These are phyloP conservation scores for Aspergillus glaucus DNA, from an alignment of 2,329 filamentous ascomycete species.

Conservation along the genomic window DNA sequence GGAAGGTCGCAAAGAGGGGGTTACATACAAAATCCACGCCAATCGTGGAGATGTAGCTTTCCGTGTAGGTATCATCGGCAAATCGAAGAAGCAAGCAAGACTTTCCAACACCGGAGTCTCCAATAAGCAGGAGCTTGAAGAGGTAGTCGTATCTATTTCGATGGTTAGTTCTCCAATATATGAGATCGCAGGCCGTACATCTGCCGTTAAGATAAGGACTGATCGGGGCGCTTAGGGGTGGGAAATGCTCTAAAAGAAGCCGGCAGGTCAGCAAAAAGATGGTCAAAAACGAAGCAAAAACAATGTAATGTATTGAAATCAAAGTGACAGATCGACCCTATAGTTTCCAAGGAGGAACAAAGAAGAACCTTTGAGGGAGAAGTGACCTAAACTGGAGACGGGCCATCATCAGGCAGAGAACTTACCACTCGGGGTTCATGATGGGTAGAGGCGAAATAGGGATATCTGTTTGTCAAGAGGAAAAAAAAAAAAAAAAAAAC, in stretches of 20 bases:
- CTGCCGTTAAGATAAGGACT: not conserved
- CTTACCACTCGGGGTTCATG: slow-evolving; percentile 48
- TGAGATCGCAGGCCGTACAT: slow-evolving; percentile 2
- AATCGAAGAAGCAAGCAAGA: slow-evolving; percentile 97
- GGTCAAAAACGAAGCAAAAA: not conserved
- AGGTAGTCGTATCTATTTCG: slow-evolving; percentile 94
- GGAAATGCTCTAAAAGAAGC: slow-evolving; percentile 18
- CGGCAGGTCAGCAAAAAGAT: slow-evolving; percentile 6
- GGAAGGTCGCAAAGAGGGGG: slow-evolving; percentile 3
- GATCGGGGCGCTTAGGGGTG: not conserved
- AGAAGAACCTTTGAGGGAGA: slow-evolving; percentile 4
- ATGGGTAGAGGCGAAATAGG: slow-evolving; percentile 19
- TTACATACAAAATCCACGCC: slow-evolving; percentile 92
- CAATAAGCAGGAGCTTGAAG: slow-evolving; percentile 99
- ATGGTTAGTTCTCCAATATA: slow-evolving; percentile 20
- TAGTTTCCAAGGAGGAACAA: slow-evolving; percentile 2
- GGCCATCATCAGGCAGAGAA: slow-evolving; percentile 7
- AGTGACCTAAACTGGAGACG: not conserved
- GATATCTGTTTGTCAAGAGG: slow-evolving; percentile 7
- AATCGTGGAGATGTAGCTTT: slow-evolving; percentile 99
- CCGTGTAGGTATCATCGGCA: slow-evolving; percentile 97
- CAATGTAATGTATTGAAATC: slow-evolving; percentile 1
- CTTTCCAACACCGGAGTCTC: slow-evolving; percentile 99
- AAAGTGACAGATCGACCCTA: not conserved
- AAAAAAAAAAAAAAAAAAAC: slow-evolving; percentile 2